Base-by-base conservation (phyloP, 306 rosid species). In the Lupinus albus region DNA sequence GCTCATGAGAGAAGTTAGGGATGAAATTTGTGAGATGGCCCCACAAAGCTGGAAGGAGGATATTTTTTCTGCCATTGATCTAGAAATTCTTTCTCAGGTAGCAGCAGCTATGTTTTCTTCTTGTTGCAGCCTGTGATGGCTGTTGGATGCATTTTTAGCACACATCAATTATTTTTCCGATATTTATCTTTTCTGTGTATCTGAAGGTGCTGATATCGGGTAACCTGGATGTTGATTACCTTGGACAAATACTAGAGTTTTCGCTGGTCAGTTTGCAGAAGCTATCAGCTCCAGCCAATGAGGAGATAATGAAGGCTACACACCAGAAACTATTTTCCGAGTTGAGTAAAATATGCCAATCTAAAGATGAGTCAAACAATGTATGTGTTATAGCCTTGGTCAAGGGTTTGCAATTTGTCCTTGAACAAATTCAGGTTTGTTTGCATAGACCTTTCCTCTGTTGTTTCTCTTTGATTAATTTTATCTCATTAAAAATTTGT, bases 361-460 rank as follows among this genome's bases (percentile, higher is more conserved):
- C 85, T 30, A 63, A 70, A 36, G 80, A 86, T 44, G 88, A 63
- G 12, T 80, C 89, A 52, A 80, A 79, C 60, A 54, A 70, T 71
- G 83, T 91, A 32, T 82, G 94, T 72, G 91, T 79, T 48, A 48
- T 74, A 51, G 94, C 97, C 47, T 79, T 90, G 89, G 75, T 93
- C 55, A 84, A 79, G 84, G 99, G 96, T 44, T 73, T 93, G 78
- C 87, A 81, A 39, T 93, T 90, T 83, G 97, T 90, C 76, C 83
- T 88, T 10, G 90, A 80, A 82, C 91, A 88, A 85, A 88, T 90
- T 88, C 94, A 90, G 96, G 97, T 93, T 39, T 73, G 79, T 76
- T 64, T 85, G 74, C 67, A 21, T 67, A 21, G 30, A 25, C 20
- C 30, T 68, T 32, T 42, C 62, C 48, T 16, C 63, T 68, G 11